phyloP scores from a whole-genome alignment of 2,329 filamentous ascomycete species.

The Fusarium pseudoanthophilum region DNA sequence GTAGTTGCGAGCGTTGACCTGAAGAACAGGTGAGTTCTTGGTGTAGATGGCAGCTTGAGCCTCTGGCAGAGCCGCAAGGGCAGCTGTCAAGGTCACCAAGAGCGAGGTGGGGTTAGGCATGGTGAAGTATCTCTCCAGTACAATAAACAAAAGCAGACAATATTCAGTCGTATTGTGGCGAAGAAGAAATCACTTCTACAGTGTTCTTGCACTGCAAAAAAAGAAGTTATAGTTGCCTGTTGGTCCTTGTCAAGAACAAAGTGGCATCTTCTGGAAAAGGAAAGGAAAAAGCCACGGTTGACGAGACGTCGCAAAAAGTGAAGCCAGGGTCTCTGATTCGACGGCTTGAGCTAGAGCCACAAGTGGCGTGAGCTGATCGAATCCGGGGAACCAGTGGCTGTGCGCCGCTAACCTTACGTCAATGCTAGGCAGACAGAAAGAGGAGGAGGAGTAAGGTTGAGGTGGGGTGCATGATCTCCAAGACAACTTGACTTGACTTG shows the following conservation, averaged over 20 bases:
- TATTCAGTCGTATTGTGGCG: neutral
- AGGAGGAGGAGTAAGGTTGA: slow-evolving; percentile 11
- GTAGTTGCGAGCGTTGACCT: slow-evolving; percentile 82
- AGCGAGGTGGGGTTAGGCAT: slow-evolving; percentile 66
- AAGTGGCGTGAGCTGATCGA: slow-evolving; percentile 33
- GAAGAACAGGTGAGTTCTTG: slow-evolving; percentile 87
- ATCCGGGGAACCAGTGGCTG: slow-evolving; percentile 36
- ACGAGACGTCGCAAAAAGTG: slow-evolving; percentile 8
- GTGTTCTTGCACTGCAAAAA: neutral
- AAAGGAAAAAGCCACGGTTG: slow-evolving; percentile 49
- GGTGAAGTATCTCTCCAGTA: slow-evolving; percentile 27
- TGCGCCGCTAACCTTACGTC: slow-evolving; percentile 27
- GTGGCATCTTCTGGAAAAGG: slow-evolving; percentile 43
- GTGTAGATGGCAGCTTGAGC: slow-evolving; percentile 80
- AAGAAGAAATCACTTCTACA: neutral
- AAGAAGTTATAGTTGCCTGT: slow-evolving; percentile 10
- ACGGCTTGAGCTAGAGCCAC: slow-evolving; percentile 40
- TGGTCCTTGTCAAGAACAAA: slow-evolving; percentile 35
- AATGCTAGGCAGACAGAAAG: slow-evolving; percentile 21
- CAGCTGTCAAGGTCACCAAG: slow-evolving; percentile 59
- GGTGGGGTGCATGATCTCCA: slow-evolving; percentile 34
- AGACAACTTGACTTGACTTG: neutral
- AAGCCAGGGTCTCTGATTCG: slow-evolving; percentile 36
- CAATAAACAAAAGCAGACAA: neutral
- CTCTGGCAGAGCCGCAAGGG: slow-evolving; percentile 73